Evolutionary conservation across 176 grass and related monocot species (phyloP).

Genomic region (Lolium rigidum): DNA sequence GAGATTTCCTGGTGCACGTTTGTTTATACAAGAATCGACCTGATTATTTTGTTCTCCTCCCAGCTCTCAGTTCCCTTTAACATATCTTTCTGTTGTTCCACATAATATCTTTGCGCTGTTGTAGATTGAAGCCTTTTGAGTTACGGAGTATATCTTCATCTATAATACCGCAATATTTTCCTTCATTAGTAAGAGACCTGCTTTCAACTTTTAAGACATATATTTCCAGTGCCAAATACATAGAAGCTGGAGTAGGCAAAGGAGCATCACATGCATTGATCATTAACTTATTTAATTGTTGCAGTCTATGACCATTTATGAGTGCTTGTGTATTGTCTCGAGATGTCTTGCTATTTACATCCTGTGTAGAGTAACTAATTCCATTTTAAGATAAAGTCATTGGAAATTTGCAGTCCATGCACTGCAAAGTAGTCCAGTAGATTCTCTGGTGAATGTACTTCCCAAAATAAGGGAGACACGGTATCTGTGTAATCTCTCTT

Average conservation of each 20-base stretch:
- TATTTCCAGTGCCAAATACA: not conserved
- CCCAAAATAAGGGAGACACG: not conserved
- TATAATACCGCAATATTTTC: not conserved
- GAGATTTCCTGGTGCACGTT: not conserved
- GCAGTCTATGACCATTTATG: not conserved
- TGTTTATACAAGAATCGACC: not conserved
- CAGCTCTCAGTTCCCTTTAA: not conserved
- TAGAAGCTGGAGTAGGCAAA: not conserved
- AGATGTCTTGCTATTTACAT: not conserved
- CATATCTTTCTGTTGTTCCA: not conserved
- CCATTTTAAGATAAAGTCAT: not conserved
- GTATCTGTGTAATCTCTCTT: not conserved
- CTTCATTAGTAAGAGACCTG: not conserved
- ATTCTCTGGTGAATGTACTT: not conserved
- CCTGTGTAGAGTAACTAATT: not conserved
- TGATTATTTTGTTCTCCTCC: not conserved
- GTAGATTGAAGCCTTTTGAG: not conserved
- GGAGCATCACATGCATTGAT: not conserved
- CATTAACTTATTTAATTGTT: not conserved
- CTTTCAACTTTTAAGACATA: not conserved
- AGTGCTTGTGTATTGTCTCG: not conserved
- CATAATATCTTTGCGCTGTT: not conserved
- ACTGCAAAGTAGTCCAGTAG: not conserved
- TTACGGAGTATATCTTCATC: not conserved
- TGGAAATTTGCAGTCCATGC: not conserved